Conservation (phyloP, 805 yeast genomes). For the Candida silvatica region DNA sequence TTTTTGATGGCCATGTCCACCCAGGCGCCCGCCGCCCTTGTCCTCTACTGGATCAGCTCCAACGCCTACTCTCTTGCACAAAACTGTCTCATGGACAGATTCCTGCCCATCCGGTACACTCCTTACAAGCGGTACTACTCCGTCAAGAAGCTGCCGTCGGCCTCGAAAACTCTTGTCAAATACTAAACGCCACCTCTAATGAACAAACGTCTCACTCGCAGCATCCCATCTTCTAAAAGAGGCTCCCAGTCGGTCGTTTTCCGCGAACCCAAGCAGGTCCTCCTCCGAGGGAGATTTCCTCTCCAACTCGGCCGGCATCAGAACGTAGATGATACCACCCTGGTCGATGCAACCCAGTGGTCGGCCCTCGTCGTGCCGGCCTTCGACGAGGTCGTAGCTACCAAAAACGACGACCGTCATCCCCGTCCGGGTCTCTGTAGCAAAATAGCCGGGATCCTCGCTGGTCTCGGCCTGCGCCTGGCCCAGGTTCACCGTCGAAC, state of each 20-base stretch:
- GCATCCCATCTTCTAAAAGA: conserved; percentile 6
- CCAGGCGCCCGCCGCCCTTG: conserved; percentile 78
- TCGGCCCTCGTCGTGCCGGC: too few species aligned
- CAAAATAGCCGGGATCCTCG: too few species aligned
- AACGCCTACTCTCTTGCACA: conserved; percentile 70
- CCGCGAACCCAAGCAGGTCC: conserved; percentile 6
- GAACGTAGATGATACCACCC: too few species aligned
- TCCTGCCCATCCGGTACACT: conserved; percentile 48
- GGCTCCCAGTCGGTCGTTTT: conserved; percentile 10
- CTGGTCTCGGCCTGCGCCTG: too few species aligned
- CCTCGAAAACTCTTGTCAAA: conserved; percentile 10
- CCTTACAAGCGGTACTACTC: conserved; percentile 28
- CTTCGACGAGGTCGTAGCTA: too few species aligned
- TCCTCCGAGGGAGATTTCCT: too few species aligned
- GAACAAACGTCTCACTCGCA: conserved; percentile 1
- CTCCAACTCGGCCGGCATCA: too few species aligned
- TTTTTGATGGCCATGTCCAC: conserved; percentile 77
- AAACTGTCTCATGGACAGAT: conserved; percentile 59
- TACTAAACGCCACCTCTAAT: conserved; percentile 3
- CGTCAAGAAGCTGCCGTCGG: conserved; percentile 6
- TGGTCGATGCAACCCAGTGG: too few species aligned
- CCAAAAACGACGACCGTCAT: too few species aligned
- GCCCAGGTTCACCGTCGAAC: too few species aligned
- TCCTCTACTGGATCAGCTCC: conserved; percentile 87
- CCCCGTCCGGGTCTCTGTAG: too few species aligned